Evolutionary conservation across 164 flowering plant genomes (phyloP), one percentile per base, ranked within the genome.

Genomic region (Brasenia schreberi): DNA sequence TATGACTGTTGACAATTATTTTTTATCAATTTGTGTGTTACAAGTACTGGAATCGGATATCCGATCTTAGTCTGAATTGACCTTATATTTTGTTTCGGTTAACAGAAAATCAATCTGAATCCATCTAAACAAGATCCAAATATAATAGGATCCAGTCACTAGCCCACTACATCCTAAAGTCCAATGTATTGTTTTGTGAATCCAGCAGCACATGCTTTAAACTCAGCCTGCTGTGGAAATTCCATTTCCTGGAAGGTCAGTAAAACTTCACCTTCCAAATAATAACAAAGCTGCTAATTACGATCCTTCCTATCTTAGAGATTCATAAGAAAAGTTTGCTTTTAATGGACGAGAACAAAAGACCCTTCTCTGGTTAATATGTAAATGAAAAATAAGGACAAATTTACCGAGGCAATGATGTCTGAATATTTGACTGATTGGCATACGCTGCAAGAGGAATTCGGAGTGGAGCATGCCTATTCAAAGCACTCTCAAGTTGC

Each of bases 401-500:
- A 19, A 59, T 11, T 59, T 84, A 91, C 99, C 96, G 85, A 58
- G 96, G 78, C 18, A 94, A 44, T 49, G 97, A 81, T 64, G 82
- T 61, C 70, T 69, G 85, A 60, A 80, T 58, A 70, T 70, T 85
- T 18, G 93, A 85, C 73, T 88, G 95, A 69, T 76, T 81, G 9
- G 92, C 93, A 78, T 78, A 81, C 58, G 86, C 78, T 66, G 91
- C 81, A 71, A 94, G 89, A 5, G 91, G 79, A 68, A 77, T 79
- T 80, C 92, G 83, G 65, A 91, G 92, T 73, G 77, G 80, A 39
- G 81, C 27, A 65, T 89, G 81, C 71, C 77, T 91, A 72, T 79
- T 89, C 62, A 94, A 73, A 76, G 90, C 84, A 77, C 81, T 80
- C 76, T 94, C 99, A 65, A 94, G 92, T 73, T 85, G 99, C 19